These are phyloP conservation scores for Penicillium sp. DNA, from an alignment of 2,329 filamentous ascomycete genomes.

Conservation along the genomic window DNA sequence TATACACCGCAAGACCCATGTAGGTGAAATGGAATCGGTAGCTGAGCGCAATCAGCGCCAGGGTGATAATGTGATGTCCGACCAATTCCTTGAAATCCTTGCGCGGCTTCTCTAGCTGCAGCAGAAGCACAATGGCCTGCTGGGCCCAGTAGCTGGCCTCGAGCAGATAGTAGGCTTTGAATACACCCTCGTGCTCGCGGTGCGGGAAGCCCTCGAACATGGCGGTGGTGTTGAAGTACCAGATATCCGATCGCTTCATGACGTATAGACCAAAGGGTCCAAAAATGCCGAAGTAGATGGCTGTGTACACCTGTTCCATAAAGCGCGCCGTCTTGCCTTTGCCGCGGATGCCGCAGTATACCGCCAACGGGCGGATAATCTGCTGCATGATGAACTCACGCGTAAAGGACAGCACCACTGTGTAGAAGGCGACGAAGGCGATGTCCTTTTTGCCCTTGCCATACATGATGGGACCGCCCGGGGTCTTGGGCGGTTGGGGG, in stretches of 20 bases:
- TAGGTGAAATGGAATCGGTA: conserved; percentile 97
- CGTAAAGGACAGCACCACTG: conserved; percentile 81
- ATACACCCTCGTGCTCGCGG: conserved; percentile 67
- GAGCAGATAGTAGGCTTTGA: conserved; percentile 96
- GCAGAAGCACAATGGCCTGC: conserved; percentile 79
- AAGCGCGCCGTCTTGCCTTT: conserved; percentile 80
- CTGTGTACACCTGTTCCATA: conserved; percentile 95
- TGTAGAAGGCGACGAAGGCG: conserved; percentile 85
- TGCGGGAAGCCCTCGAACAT: conserved; percentile 92
- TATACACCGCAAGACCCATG: conserved; percentile 88
- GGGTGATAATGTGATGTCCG: conserved; percentile 82
- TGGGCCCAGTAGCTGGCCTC: conserved; percentile 95
- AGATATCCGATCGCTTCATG: conserved; percentile 85
- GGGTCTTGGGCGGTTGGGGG: conserved; percentile 56
- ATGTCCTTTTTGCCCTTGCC: conserved; percentile 85
- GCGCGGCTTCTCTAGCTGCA: conserved; percentile 85
- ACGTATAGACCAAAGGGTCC: conserved; percentile 83
- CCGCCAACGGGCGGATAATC: conserved; percentile 70
- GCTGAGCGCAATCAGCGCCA: conserved; percentile 76
- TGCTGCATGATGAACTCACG: conserved; percentile 96
- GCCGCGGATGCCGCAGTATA: conserved; percentile 62
- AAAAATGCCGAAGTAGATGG: conserved; percentile 78
- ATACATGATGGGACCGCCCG: conserved; percentile 61
- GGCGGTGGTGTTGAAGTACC: conserved; percentile 88
- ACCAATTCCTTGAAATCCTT: conserved; percentile 96